Evolutionary conservation across 805 yeast species (phyloP).

Genomic region (Candida stauntonica): DNA sequence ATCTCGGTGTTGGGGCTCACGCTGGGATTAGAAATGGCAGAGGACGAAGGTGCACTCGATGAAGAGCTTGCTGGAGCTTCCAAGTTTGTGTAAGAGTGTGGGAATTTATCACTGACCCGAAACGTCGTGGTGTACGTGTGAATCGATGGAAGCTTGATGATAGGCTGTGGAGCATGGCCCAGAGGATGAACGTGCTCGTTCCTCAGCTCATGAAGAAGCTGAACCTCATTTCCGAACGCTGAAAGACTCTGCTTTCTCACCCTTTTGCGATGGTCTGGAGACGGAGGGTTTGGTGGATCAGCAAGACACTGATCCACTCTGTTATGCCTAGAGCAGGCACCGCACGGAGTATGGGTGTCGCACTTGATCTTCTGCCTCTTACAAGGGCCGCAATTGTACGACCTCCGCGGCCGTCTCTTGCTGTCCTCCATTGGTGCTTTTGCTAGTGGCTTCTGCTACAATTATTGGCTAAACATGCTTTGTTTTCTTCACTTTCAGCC

Average conservation of each 20-base stretch:
- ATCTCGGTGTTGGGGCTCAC: no score
- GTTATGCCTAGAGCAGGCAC: slow-evolving; percentile 38
- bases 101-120: slow-evolving; percentile 8
- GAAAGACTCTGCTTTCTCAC: slow-evolving; percentile 17
- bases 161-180: no score
- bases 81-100: no score
- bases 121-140: slow-evolving; percentile 18
- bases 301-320: slow-evolving; percentile 35
- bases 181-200: no score
- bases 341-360: slow-evolving; percentile 45
- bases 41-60: no score
- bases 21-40: no score
- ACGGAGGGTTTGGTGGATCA: slow-evolving; percentile 42
- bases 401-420: slow-evolving; percentile 37
- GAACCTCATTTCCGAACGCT: slow-evolving; percentile 7
- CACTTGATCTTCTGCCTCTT: slow-evolving; percentile 50
- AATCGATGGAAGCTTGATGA: slow-evolving; percentile 18
- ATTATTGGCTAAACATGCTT: neutral
- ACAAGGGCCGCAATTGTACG: slow-evolving; percentile 56
- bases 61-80: no score
- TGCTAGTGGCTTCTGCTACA: neutral
- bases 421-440: slow-evolving; percentile 1
- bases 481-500: no score
- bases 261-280: slow-evolving; percentile 31
- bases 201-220: neutral